phyloP scores from a whole-genome alignment of 192 early-diverging fungal species.

The Neocallimastix lanati region DNA sequence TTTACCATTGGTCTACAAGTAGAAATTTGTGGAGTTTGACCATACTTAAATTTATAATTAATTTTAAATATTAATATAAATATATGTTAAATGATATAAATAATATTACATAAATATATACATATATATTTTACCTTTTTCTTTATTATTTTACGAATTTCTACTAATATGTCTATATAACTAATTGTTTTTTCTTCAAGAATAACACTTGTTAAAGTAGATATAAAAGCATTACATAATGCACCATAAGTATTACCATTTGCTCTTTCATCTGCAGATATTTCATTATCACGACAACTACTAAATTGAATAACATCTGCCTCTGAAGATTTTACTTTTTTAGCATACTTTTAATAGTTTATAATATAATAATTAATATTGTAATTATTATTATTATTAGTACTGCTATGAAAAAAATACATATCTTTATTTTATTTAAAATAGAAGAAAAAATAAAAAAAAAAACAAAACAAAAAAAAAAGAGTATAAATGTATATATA shows the following conservation, averaged over 20 bases:
- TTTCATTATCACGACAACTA: neutral
- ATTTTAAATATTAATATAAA: no score
- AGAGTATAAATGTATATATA: no score
- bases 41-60: neutral
- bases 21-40: neutral
- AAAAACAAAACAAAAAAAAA: no score
- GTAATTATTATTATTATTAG: no score
- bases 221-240: neutral
- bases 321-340: neutral
- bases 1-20: neutral
- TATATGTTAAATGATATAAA: no score
- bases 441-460: no score
- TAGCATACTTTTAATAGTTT: no score
- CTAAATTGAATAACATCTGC: neutral
- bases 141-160: neutral
- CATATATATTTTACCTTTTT: neutral
- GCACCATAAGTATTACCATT: neutral
- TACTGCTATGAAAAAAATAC: no score
- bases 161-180: neutral
- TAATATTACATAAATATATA: no score
- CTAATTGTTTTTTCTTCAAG: neutral
- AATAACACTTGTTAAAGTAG: neutral
- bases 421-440: no score
- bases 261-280: neutral
- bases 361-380: no score